phyloP scores from a whole-genome alignment of 2,329 filamentous ascomycete species.

The Monilinia laxa region DNA sequence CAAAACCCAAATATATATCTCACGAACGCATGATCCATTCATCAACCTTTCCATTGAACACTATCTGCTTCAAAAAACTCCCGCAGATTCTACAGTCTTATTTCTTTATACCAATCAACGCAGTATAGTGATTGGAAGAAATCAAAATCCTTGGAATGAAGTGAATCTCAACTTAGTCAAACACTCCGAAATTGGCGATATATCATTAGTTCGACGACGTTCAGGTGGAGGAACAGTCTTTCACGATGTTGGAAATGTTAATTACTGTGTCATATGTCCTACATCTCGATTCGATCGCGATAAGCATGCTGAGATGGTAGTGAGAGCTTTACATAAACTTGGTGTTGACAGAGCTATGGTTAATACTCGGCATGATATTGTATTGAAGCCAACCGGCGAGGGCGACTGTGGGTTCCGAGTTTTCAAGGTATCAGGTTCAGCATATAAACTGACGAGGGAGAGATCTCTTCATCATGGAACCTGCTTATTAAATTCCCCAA shows the following conservation, averaged over 20 bases:
- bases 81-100: constrained; percentile 70
- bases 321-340: constrained; percentile 68
- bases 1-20: constrained; percentile 67
- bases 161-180: constrained; percentile 67
- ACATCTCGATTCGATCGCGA: constrained; percentile 74
- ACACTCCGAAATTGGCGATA: constrained; percentile 15
- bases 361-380: constrained; percentile 91
- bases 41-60: constrained; percentile 95
- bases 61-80: constrained; percentile 74
- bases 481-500: constrained; percentile 75
- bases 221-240: constrained; percentile 93
- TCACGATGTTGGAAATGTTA: constrained; percentile 89
- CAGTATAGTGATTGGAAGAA: constrained; percentile 87
- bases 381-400: constrained; percentile 55
- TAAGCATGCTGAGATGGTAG: constrained; percentile 89
- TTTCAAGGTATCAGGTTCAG: constrained; percentile 88
- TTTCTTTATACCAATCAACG: constrained; percentile 88
- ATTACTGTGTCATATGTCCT: constrained; percentile 90
- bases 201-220: constrained; percentile 70
- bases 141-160: constrained; percentile 97
- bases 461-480: constrained; percentile 92
- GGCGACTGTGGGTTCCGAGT: constrained; percentile 38
- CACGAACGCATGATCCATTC: constrained; percentile 69
- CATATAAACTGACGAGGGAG: constrained; percentile 84
- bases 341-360: constrained; percentile 64